phyloP scores from a whole-genome alignment of 2,329 filamentous ascomycete species.

The Trichophyton verrucosum region DNA sequence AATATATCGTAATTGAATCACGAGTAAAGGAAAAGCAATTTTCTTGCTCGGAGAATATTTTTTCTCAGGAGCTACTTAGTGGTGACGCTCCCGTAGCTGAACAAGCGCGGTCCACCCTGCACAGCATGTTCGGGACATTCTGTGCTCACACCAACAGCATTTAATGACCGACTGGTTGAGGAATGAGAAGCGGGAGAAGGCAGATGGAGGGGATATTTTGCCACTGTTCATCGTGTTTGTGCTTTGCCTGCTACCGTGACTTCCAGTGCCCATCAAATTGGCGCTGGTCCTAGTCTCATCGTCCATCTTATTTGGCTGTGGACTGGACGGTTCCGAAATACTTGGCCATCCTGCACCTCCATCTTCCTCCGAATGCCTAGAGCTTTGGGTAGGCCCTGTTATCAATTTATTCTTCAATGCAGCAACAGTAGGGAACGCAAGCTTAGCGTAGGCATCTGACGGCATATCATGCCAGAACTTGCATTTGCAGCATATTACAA shows the following conservation, averaged over 20 bases:
- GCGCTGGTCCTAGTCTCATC: not conserved
- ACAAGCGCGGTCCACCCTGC: slow-evolving; percentile 56
- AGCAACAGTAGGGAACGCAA: slow-evolving; percentile 18
- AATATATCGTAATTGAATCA: not conserved
- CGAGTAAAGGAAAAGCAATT: not conserved
- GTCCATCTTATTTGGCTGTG: not conserved
- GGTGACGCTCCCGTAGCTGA: slow-evolving; percentile 49
- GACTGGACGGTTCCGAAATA: not conserved
- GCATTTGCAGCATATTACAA: slow-evolving; percentile 34
- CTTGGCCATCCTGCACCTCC: not conserved
- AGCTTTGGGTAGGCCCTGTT: not conserved
- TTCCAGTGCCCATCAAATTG: not conserved
- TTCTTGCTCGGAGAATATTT: not conserved
- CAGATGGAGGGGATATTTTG: not conserved
- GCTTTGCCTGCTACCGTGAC: not conserved
- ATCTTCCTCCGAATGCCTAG: not conserved
- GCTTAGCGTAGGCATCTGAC: slow-evolving; percentile 26
- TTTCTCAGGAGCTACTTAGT: slow-evolving; percentile 16
- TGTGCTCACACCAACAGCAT: slow-evolving; percentile 61
- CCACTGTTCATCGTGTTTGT: not conserved
- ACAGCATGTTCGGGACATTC: slow-evolving; percentile 57
- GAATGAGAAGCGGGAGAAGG: not conserved
- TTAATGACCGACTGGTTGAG: slow-evolving; percentile 21
- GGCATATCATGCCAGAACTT: slow-evolving; percentile 34
- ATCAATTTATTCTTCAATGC: not conserved